Evolutionary conservation across 2,329 filamentous ascomycete genomes (phyloP), one percentile per base, ranked within the genome.

Genomic region (Paraphaeosphaeria sporulosa): DNA sequence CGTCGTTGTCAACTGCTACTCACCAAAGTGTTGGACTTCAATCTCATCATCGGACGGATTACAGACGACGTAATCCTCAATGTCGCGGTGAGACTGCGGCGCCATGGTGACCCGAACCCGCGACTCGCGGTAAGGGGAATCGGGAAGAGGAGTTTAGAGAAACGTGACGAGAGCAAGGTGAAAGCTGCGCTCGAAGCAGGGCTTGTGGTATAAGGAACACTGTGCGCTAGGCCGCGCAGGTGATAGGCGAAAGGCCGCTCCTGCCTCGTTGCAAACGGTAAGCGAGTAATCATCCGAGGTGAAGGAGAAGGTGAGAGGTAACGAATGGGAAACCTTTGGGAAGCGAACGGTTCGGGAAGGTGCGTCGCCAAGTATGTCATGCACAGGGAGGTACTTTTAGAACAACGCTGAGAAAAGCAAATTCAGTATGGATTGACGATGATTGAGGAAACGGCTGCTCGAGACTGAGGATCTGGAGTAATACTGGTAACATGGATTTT

Each of bases 401-500:
- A n/a, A n/a, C 38, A 40, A n/a, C 13, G 17, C 2, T n/a, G 19
- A n/a, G 7, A n/a, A n/a, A n/a, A 40, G 7, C 2, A n/a, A n/a
- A 9, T 40, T 40, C 3, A n/a, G 7, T 8, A 17, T 19, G 17
- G 38, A n/a, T 4, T n/a, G 17, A n/a, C 7, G 17, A n/a, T 1
- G 42, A 47, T 23, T n/a, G 12, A 38, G 42, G 15, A 13, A 23
- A 46, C 9, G n/a, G 27, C 47, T 30, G 27, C 43, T 36, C 36
- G 21, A 48, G 55, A 52, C 6, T 32, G 25, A 19, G n/a, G 25
- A 15, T 38, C 23, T 21, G 47, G 4, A 32, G 51, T 57, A 47
- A 58, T 64, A 48, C 59, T 62, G 64, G 48, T 46, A 27, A 60
- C 59, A 59, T 36, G 40, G 25, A 43, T 40, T 61, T 47, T 71